Percentiles rank a stretch among this genome's conserved stretches.
phyloP scores from a whole-genome alignment of 352 stramenopile genomes.

The Hyaloperonospora arabidopsidis region DNA sequence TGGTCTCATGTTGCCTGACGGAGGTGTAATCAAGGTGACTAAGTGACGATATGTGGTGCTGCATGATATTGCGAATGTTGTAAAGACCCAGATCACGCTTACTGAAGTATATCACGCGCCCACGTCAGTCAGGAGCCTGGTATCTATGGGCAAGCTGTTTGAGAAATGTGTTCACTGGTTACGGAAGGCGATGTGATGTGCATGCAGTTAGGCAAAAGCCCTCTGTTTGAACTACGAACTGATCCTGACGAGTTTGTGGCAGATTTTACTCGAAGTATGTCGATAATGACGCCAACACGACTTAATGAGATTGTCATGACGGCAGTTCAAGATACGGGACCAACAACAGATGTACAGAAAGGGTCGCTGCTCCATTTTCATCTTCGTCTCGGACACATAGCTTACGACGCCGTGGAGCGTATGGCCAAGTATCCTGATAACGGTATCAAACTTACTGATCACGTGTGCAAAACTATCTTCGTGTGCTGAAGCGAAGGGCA shows the following conservation, averaged over 20 bases:
- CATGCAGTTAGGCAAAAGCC: neutral
- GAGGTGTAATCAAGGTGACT: neutral
- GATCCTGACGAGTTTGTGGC: neutral
- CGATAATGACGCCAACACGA: neutral
- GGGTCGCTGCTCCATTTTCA: too few species aligned
- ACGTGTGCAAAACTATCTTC: neutral
- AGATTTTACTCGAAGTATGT: neutral
- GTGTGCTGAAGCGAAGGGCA: neutral
- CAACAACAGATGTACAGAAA: too few species aligned
- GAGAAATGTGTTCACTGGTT: neutral
- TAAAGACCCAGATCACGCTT: neutral
- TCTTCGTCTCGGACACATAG: too few species aligned
- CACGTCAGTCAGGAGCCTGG: constrained; percentile 4
- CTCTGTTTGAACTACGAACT: neutral
- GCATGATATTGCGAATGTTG: neutral
- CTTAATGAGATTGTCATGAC: neutral
- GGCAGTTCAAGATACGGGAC: too few species aligned
- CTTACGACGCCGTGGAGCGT: too few species aligned
- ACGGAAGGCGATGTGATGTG: neutral
- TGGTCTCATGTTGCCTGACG: neutral
- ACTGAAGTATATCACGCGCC: constrained; percentile 10
- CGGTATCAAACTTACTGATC: too few species aligned
- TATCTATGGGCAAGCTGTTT: neutral
- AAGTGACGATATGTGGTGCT: neutral
- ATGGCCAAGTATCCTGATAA: too few species aligned